Conservation (phyloP, 1,139 yeast genomes). For the Suhomyces ambrosiae region DNA sequence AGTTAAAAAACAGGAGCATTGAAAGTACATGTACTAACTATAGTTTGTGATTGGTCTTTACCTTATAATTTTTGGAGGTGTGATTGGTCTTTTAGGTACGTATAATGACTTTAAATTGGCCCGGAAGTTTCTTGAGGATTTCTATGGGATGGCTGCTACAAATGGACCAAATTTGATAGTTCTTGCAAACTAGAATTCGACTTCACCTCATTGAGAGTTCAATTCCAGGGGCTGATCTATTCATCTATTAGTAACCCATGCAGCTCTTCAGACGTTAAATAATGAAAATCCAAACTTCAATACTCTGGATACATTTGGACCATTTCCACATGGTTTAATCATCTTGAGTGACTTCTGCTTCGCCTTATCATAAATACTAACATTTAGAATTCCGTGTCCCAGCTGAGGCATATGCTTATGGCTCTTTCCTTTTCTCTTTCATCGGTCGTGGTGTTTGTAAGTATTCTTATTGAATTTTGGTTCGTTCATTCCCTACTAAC, state of each 20-base stretch:
- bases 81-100: conserved; percentile 57
- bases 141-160: neutral
- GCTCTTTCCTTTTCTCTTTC: conserved; percentile 80
- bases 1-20: too few relatives aligned
- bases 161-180: too few relatives aligned
- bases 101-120: too few relatives aligned
- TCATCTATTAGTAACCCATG: too few relatives aligned
- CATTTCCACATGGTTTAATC: too few relatives aligned
- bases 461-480: conserved; percentile 25
- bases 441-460: conserved; percentile 76
- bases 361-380: conserved; percentile 17
- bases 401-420: conserved; percentile 67
- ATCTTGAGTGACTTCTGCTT: too few relatives aligned
- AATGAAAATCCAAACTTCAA: too few relatives aligned
- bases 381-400: conserved; percentile 62
- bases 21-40: conserved; percentile 16
- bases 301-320: too few relatives aligned
- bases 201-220: too few relatives aligned
- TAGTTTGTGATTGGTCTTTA: conserved; percentile 59
- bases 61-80: conserved; percentile 56
- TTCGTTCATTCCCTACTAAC: conserved; percentile 20
- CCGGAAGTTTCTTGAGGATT: neutral
- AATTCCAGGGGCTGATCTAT: too few relatives aligned
- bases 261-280: too few relatives aligned
- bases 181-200: too few relatives aligned